phyloP scores from a whole-genome alignment of 352 stramenopile species.

The Aphanomyces stellatus region DNA sequence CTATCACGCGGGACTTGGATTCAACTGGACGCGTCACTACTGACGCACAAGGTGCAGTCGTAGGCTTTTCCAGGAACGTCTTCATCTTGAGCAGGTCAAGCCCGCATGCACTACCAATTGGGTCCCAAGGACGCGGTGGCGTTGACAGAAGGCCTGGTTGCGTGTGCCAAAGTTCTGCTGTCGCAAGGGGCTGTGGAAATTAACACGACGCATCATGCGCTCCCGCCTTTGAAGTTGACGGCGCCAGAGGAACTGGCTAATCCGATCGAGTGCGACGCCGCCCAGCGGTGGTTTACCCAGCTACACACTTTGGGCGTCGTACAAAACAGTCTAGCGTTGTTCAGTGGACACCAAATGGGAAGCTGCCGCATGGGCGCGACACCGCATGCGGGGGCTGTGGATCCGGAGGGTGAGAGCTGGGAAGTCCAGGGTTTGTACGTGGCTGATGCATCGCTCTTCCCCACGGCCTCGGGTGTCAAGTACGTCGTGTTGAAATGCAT shows the following conservation, averaged over 20 bases:
- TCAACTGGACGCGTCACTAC: neutral
- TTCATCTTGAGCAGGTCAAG: constrained; percentile 3
- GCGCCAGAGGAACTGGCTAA: constrained; percentile 15
- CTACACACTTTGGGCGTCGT: constrained; percentile 10
- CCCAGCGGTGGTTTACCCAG: constrained; percentile 21
- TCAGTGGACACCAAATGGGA: constrained; percentile 29
- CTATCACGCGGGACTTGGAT: constrained; percentile 10
- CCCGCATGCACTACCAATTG: constrained; percentile 20
- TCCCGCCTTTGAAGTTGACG: neutral
- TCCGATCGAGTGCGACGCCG: constrained; percentile 6
- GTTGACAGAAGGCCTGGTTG: constrained; percentile 22
- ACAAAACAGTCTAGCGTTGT: constrained; percentile 20
- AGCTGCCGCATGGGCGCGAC: constrained; percentile 26
- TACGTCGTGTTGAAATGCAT: neutral
- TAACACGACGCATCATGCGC: constrained; percentile 14
- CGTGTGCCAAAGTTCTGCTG: constrained; percentile 21
- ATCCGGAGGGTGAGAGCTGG: constrained; percentile 28
- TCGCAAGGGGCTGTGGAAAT: constrained; percentile 22
- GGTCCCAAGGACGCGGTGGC: constrained; percentile 21
- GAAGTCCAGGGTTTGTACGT: constrained; percentile 28
- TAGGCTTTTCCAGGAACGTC: too few species aligned
- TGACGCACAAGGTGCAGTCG: too few species aligned
- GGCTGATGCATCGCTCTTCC: constrained; percentile 27
- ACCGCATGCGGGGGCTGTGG: constrained; percentile 19
- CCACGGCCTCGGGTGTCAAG: constrained; percentile 27